A percentile compares a stretch with the other conserved stretches of the same genome.
These are phyloP conservation scores for Posidonia australis DNA, from an alignment of 106 monocot genomes.

Conservation along the genomic window DNA sequence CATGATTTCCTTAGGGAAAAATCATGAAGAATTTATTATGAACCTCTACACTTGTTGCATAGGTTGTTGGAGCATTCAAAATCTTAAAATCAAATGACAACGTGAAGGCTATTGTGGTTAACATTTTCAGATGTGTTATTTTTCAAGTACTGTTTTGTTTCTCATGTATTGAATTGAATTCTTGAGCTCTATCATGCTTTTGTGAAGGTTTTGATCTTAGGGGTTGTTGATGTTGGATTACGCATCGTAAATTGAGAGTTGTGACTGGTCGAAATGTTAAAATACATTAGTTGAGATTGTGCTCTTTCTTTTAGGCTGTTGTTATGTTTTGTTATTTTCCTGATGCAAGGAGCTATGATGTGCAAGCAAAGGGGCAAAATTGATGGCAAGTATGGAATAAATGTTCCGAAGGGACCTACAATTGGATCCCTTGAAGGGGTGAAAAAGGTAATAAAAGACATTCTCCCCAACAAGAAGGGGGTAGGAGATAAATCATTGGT, in stretches of 20 bases:
- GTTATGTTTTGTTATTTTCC: no score
- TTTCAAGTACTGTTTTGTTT: no score
- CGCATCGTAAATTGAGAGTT: no score
- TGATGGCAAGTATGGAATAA: slow-evolving; percentile 87
- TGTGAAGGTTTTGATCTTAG: no score
- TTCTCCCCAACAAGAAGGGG: slow-evolving; percentile 68
- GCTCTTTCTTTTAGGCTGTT: no score
- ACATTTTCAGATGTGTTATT: slow-evolving; percentile 97
- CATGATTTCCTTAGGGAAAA: neutral
- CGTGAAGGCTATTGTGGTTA: slow-evolving; percentile 96
- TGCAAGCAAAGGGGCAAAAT: slow-evolving; percentile 45
- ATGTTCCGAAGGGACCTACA: slow-evolving; percentile 77
- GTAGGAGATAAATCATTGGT: slow-evolving; percentile 29
- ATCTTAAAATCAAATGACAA: slow-evolving; percentile 91
- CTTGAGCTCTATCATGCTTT: no score
- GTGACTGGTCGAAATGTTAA: no score
- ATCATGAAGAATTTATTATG: neutral
- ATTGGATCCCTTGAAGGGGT: slow-evolving; percentile 48
- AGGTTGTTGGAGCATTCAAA: slow-evolving; percentile 99
- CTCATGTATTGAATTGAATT: no score
- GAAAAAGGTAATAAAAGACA: slow-evolving; percentile 41
- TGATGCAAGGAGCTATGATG: no score
- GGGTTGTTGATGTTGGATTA: no score
- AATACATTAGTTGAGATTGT: no score
- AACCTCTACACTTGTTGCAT: neutral